Base-by-base conservation (phyloP, 805 yeast genomes). In the Starmerella vitae region DNA sequence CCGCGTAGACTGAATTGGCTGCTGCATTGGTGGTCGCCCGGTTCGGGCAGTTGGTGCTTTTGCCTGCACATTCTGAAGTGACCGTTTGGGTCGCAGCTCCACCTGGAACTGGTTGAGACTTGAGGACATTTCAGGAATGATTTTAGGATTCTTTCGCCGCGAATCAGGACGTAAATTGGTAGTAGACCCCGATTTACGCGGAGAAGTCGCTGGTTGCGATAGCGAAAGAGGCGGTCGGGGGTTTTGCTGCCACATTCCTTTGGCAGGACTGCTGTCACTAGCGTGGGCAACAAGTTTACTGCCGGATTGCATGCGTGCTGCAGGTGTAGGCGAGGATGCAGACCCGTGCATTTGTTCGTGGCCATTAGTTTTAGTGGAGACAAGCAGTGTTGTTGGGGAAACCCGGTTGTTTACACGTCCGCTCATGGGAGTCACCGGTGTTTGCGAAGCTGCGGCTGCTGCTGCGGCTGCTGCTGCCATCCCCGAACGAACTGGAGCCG, bases 61-160 rank as follows among this genome's bases (percentile, higher is more conserved):
- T n/a, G n/a, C n/a, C n/a, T n/a, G n/a, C n/a, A n/a, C n/a, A 22
- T 21, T n/a, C 26, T 28, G 33, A 17, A 21, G 21, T 6, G 17
- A 12, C 25, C 10, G 12, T 20, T 26, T 34, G 27, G 52, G 47
- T 32, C 42, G 51, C 30, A 55, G 39, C 21, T 51, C 51, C 5
- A 55, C 57, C 44, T 55, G 57, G 46, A 55, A 55, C 36, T 51
- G 54, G 35, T 50, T 41, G 54, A 55, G 45, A 18, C 55, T 52
- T 19, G 53, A 49, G 14, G 52, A 45, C 59, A 55, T 55, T 15
- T 52, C 56, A 5, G 52, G 55, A 4, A 48, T 46, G 29, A 43
- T 38, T 34, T 49, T 48, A 19, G 43, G 39, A 14, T 47, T 37
- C 37, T 42, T 46, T 5, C 42, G 35, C 13, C 44, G 35, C 27